Evolutionary conservation across 352 stramenopile species (phyloP).

Genomic region (Phytophthora foliorum): DNA sequence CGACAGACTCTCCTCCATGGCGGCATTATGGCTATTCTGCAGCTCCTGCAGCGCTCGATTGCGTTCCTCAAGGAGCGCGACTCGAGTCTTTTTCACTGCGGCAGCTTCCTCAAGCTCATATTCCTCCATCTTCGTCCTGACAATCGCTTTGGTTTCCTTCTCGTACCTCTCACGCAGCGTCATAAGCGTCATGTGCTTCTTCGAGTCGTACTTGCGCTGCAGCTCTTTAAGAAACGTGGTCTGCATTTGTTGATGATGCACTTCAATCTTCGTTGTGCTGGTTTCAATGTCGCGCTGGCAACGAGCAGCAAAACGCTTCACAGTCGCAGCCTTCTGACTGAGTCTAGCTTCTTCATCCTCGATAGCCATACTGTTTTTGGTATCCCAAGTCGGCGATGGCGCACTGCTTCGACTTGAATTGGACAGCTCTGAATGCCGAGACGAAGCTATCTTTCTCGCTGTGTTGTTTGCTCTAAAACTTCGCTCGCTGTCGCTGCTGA

Average conservation of each 20-base stretch:
- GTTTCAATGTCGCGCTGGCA: slow-evolving; percentile 55
- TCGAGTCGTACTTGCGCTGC: slow-evolving; percentile 72
- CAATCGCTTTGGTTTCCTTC: slow-evolving; percentile 55
- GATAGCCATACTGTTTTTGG: slow-evolving; percentile 10
- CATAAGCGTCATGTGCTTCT: slow-evolving; percentile 64
- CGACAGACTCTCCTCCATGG: slow-evolving; percentile 48
- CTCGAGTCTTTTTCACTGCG: slow-evolving; percentile 37
- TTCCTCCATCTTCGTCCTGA: slow-evolving; percentile 53
- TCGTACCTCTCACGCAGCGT: slow-evolving; percentile 60
- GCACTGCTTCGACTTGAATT: slow-evolving; percentile 23
- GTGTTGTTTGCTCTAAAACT: slow-evolving; percentile 1
- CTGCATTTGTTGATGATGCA: slow-evolving; percentile 52
- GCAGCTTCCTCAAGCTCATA: slow-evolving; percentile 55
- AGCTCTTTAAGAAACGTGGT: slow-evolving; percentile 56
- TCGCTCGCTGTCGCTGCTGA: slow-evolving; percentile 29
- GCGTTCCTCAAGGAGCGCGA: slow-evolving; percentile 42
- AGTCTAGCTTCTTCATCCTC: slow-evolving; percentile 43
- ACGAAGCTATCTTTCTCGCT: slow-evolving; percentile 4
- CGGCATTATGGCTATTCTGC: slow-evolving; percentile 44
- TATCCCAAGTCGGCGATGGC: slow-evolving; percentile 12
- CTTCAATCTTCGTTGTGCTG: slow-evolving; percentile 33
- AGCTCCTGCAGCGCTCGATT: slow-evolving; percentile 47
- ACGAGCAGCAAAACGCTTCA: slow-evolving; percentile 43
- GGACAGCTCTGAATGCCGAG: slow-evolving; percentile 21
- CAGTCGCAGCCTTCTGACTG: slow-evolving; percentile 38